A percentile compares a stretch with the other conserved stretches of the same genome.
These are phyloP conservation scores for Hibiscus syriacus DNA, from an alignment of 345 rosid genomes.

Conservation along the genomic window DNA sequence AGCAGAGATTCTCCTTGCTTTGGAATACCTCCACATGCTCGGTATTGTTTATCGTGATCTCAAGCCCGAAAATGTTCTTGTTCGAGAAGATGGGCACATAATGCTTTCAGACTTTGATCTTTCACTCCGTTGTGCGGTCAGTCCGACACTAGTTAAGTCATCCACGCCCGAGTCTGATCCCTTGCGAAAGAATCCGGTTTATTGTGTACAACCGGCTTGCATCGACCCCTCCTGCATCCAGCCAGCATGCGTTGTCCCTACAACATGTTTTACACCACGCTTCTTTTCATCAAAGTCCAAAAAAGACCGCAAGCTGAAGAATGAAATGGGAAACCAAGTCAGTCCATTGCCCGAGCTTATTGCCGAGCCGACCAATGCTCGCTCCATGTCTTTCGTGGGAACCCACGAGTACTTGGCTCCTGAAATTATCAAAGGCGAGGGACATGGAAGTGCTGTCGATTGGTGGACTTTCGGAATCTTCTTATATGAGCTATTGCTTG, in stretches of 20 bases:
- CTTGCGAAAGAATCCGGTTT: slow-evolving; percentile 42
- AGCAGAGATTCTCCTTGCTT: slow-evolving; percentile 72
- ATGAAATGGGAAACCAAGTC: slow-evolving; percentile 48
- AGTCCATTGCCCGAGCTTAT: slow-evolving; percentile 74
- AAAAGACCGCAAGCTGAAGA: slow-evolving; percentile 41
- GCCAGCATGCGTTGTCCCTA: slow-evolving; percentile 53
- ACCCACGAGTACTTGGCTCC: slow-evolving; percentile 91
- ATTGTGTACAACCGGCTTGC: slow-evolving; percentile 59
- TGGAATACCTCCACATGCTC: slow-evolving; percentile 85
- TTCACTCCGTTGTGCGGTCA: slow-evolving; percentile 57
- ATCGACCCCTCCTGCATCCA: slow-evolving; percentile 44
- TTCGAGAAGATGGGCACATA: slow-evolving; percentile 82
- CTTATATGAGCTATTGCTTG: slow-evolving; percentile 12
- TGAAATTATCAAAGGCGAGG: slow-evolving; percentile 79
- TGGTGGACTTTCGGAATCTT: slow-evolving; percentile 94
- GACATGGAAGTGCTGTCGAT: slow-evolving; percentile 83
- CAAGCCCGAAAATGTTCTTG: slow-evolving; percentile 84
- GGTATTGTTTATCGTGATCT: slow-evolving; percentile 81
- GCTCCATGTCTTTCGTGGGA: slow-evolving; percentile 89
- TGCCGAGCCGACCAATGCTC: slow-evolving; percentile 81
- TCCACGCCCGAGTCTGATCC: slow-evolving; percentile 36
- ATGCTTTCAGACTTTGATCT: slow-evolving; percentile 90
- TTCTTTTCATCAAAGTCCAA: slow-evolving; percentile 40
- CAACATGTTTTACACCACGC: slow-evolving; percentile 53
- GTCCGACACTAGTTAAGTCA: slow-evolving; percentile 50